phyloP scores from a whole-genome alignment of 176 grass and related monocot genomes.

The Hyparrhenia diplandra region DNA sequence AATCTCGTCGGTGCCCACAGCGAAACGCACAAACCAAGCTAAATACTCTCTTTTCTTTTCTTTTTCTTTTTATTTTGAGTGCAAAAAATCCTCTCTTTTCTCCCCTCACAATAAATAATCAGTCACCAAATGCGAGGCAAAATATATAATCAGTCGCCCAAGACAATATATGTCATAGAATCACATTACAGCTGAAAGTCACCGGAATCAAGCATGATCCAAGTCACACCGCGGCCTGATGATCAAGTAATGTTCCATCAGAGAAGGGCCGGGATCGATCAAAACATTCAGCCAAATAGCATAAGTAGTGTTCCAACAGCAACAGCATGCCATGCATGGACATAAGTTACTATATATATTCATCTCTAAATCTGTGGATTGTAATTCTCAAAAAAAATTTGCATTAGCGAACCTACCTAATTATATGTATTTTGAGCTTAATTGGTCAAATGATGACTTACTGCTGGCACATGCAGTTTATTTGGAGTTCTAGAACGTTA shows the following conservation, averaged over 20 bases:
- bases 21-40: no score
- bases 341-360: background rate
- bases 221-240: background rate
- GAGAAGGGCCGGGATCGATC: background rate
- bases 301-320: background rate
- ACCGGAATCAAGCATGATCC: background rate
- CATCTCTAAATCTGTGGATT: background rate
- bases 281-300: background rate
- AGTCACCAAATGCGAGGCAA: background rate
- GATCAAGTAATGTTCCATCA: background rate
- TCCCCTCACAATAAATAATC: no score
- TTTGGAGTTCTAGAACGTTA: no score
- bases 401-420: background rate
- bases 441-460: background rate
- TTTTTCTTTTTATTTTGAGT: no score
- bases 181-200: background rate
- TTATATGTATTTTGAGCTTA: background rate
- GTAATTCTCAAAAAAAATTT: background rate
- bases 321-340: background rate
- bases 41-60: no score
- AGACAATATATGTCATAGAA: background rate
- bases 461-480: background rate
- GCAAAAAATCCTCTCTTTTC: no score
- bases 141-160: background rate
- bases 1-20: no score